These are phyloP conservation scores for Claviceps monticola DNA, from an alignment of 2,329 filamentous ascomycete genomes.

Conservation along the genomic window DNA sequence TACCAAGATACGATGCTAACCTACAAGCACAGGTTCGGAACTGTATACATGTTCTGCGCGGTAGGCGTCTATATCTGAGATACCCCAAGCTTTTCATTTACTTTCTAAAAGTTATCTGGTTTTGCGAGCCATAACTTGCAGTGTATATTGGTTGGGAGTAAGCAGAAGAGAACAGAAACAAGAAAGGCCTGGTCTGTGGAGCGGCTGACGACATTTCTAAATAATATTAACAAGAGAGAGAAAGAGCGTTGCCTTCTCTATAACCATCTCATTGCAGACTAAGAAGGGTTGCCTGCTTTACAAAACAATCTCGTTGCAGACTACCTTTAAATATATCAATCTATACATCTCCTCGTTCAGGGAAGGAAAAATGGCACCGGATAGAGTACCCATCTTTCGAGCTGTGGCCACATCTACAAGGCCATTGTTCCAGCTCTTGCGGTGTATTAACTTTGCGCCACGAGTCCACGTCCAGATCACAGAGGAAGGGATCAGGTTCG, in stretches of 20 bases:
- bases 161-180: conserved; percentile 11
- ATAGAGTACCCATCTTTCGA: conserved; percentile 45
- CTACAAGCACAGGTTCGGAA: conserved; percentile 57
- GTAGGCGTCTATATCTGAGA: conserved; percentile 94
- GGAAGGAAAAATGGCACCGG: conserved; percentile 15
- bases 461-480: conserved; percentile 59
- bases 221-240: neutral
- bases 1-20: conserved; percentile 9
- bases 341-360: neutral
- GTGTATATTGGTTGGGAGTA: conserved; percentile 25
- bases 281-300: neutral
- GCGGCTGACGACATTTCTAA: conserved; percentile 13
- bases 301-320: neutral
- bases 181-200: conserved; percentile 12
- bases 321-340: neutral
- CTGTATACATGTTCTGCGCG: conserved; percentile 97
- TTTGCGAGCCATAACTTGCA: conserved; percentile 11
- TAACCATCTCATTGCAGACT: neutral
- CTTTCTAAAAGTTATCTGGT: neutral
- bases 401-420: conserved; percentile 67
- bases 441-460: conserved; percentile 45
- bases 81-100: conserved; percentile 21
- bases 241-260: neutral
- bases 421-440: conserved; percentile 52
- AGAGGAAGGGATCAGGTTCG: conserved; percentile 73